Evolutionary conservation across 1,284 basidiomycete genomes (phyloP), one percentile per base, ranked within the genome.

Genomic region (Trichosporon sp.): DNA sequence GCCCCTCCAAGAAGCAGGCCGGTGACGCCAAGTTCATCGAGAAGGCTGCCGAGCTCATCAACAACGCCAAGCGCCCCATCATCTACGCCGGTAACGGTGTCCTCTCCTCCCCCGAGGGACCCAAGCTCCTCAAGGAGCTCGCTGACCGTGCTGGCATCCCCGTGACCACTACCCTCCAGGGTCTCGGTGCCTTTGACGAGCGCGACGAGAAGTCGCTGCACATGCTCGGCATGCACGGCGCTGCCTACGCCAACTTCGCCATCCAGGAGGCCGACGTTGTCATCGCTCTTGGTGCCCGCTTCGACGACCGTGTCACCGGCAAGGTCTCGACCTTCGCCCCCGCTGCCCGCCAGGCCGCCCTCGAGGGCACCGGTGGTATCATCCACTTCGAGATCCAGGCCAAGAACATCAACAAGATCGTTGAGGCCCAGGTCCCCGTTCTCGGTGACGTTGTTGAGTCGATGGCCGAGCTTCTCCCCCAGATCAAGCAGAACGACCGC

Each of bases 141-240:
- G 86, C 91, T 4, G 88, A 92, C 79, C 86, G 90, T 74, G 95
- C 92, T 68, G 92, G 94, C 83, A 98, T 99, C 73, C 96, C 96
- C 68, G 95, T 99, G 47, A 97, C 93, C 68, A 99, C 96, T 18
- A 98, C 95, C 29, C 86, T 99, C 21, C 95, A 97, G 80, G 96
- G 95, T 70, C 90, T 99, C 47, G 97, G 96, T 70, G 90, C 92
- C 1, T 99, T 93, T 80, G 94, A 99, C 84, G 97, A 99, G 87
- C 88, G 87, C 70, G 88, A 94, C 83, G 89, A 91, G 68, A 89
- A 89, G 81, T 91, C 91, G 74, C 85, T 99, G 79, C 95, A 98
- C 84, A 98, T 99, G 96, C 89, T 99, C 68, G 96, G 96, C 74
- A 98, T 99, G 96, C 96, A 99, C 86, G 97, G 97, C 4, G 90